Evolutionary conservation across 129 eudicot genomes (phyloP), one percentile per base, ranked within the genome.

Genomic region (Saussurea involucrata): DNA sequence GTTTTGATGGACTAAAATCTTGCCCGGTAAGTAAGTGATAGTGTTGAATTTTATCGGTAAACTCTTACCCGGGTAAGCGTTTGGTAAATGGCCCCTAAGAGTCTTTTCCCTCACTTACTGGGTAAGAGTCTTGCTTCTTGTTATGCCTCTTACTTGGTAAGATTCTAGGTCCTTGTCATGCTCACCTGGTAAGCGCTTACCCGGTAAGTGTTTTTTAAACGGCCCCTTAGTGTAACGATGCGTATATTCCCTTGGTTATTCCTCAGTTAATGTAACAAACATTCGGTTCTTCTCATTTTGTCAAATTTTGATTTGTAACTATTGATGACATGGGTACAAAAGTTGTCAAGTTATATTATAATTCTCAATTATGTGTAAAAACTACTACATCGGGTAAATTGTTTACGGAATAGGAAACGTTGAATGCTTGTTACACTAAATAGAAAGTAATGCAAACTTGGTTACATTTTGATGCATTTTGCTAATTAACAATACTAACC

Each of bases 401-500:
- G 9, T 17, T 20, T 53, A 53, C 22, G 18, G 5, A 53, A 53
- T 53, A 53, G 60, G 21, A 49, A 49, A 49, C 13, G n/a, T 7
- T 49, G 20, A 49, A 49, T 49, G 60, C 6, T 49, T 49, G 20
- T 49, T 49, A 17, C 21, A 53, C 61, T 53, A 53, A 53, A 53
- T 17, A 18, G 24, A n/a, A 49, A 49, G 4, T 21, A n/a, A 17
- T 3, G 20, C 60, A 49, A 53, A 53, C 61, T 53, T 17, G 61
- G 61, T 53, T 53, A 53, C 20, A 3, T 46, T 65, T 15, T 66
- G 8, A 66, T 28, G 13, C 69, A 32, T 64, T 17, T 67, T 28
- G 24, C 46, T 57, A 4, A 20, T 57, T 25, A 55, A 36, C 46
- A 46, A 46, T 31, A 69, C 78, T 53, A 67, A 88, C 98, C 97